Evolutionary conservation across 306 rosid genomes (phyloP).

Genomic region (Clitoria ternatea): DNA sequence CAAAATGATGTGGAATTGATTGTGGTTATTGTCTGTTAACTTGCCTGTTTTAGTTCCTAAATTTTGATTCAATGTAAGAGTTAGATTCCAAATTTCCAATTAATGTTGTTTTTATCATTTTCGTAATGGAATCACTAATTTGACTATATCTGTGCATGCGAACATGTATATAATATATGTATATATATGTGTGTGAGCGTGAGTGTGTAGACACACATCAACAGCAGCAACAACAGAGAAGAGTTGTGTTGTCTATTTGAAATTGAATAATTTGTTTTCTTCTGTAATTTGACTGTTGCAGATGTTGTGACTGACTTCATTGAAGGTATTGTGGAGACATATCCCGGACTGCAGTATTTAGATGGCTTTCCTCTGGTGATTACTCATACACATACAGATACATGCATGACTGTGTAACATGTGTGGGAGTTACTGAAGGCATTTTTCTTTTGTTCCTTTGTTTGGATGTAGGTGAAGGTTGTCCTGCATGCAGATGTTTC

Average conservation of each 20-base stretch:
- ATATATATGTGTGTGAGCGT: no score
- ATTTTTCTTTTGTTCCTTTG: neutral
- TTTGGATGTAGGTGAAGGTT: slow-evolving; percentile 75
- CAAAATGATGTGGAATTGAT: neutral
- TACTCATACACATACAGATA: neutral
- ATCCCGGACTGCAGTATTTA: slow-evolving; percentile 81
- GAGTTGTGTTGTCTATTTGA: neutral
- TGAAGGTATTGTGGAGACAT: slow-evolving; percentile 94
- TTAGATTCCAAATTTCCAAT: neutral
- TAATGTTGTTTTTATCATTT: neutral
- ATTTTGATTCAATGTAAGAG: neutral
- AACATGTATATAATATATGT: no score
- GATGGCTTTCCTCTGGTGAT: slow-evolving; percentile 91
- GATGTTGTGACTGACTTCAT: slow-evolving; percentile 93
- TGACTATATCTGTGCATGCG: no score
- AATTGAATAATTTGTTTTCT: neutral
- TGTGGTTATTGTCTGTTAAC: neutral
- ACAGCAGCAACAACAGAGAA: neutral
- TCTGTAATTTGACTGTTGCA: slow-evolving; percentile 42
- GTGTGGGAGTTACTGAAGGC: neutral
- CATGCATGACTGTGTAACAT: neutral
- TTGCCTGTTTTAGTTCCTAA: neutral
- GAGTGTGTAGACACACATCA: no score
- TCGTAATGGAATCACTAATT: no score
- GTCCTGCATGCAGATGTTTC: slow-evolving; percentile 89